Conservation (phyloP, 73 alveolate species). For the Paramecium primaurelia region DNA sequence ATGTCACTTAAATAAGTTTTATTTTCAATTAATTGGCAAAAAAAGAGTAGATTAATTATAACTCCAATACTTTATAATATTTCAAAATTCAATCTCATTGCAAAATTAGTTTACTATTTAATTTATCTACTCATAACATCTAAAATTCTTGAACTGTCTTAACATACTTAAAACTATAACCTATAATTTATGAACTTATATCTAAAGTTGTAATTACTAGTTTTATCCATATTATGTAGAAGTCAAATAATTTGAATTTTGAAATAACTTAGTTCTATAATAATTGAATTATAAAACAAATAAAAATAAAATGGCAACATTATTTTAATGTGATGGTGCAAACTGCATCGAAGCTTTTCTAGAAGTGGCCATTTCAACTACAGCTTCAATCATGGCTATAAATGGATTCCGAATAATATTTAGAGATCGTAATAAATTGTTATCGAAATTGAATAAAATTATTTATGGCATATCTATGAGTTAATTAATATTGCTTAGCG, state of each 20-base stretch:
- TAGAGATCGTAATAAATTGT: slow-evolving; percentile 43
- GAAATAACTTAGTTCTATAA: background rate
- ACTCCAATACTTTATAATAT: background rate
- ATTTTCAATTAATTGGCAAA: background rate
- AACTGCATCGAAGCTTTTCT: slow-evolving; percentile 14
- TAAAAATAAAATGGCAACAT: slow-evolving; percentile 18
- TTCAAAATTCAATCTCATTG: background rate
- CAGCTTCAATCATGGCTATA: background rate
- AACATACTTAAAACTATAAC: too few relatives aligned
- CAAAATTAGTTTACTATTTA: too few relatives aligned
- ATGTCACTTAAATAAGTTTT: background rate
- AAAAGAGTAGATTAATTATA: too few relatives aligned
- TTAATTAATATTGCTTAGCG: background rate
- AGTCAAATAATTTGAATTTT: background rate
- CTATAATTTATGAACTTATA: background rate
- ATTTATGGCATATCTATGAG: slow-evolving; percentile 33
- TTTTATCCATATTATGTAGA: too few relatives aligned
- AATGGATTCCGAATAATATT: slow-evolving; percentile 35
- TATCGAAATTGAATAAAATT: slow-evolving; percentile 18
- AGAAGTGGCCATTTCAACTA: background rate
- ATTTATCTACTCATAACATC: background rate
- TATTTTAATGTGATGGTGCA: background rate
- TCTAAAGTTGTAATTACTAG: background rate
- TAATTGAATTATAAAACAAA: background rate
- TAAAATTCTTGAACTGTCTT: background rate